Percentiles rank a stretch among this genome's conserved stretches.
phyloP scores from a whole-genome alignment of 352 stramenopile genomes.

The Phytophthora sojae region DNA sequence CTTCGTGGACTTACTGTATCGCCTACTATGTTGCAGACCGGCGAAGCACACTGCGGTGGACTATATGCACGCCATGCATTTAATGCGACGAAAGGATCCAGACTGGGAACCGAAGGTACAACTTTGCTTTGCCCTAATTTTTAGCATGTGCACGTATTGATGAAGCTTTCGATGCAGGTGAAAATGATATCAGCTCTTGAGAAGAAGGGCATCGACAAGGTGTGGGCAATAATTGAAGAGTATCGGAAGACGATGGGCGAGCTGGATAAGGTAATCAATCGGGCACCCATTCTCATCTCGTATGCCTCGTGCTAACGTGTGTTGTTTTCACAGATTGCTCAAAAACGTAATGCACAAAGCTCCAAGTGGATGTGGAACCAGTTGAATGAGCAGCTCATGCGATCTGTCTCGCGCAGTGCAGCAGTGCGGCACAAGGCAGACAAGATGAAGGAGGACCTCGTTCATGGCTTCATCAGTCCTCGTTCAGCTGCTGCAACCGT shows the following conservation, averaged over 20 bases:
- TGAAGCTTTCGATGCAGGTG: constrained; percentile 31
- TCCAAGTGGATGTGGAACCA: constrained; percentile 89
- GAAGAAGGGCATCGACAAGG: constrained; percentile 74
- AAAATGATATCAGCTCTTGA: constrained; percentile 78
- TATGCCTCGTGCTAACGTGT: neutral
- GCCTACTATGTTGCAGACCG: constrained; percentile 37
- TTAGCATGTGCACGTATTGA: constrained; percentile 1
- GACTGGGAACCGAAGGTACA: constrained; percentile 80
- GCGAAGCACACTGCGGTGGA: constrained; percentile 78
- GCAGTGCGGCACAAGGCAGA: constrained; percentile 57
- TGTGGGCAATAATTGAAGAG: constrained; percentile 72
- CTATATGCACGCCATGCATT: constrained; percentile 84
- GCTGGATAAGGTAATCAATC: constrained; percentile 52
- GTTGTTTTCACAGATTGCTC: constrained; percentile 48
- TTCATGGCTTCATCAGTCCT: constrained; percentile 70
- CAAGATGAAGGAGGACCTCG: constrained; percentile 69
- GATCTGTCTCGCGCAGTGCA: constrained; percentile 55
- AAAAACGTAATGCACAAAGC: constrained; percentile 74
- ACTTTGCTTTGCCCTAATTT: neutral
- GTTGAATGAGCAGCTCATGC: constrained; percentile 80
- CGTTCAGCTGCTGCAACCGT: constrained; percentile 67
- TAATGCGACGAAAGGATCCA: constrained; percentile 83
- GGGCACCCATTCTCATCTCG: neutral
- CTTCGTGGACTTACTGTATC: neutral
- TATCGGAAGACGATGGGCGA: constrained; percentile 66